phyloP scores from a whole-genome alignment of 1,284 basidiomycete species.

The Pseudomicrostroma phylloplanum region DNA sequence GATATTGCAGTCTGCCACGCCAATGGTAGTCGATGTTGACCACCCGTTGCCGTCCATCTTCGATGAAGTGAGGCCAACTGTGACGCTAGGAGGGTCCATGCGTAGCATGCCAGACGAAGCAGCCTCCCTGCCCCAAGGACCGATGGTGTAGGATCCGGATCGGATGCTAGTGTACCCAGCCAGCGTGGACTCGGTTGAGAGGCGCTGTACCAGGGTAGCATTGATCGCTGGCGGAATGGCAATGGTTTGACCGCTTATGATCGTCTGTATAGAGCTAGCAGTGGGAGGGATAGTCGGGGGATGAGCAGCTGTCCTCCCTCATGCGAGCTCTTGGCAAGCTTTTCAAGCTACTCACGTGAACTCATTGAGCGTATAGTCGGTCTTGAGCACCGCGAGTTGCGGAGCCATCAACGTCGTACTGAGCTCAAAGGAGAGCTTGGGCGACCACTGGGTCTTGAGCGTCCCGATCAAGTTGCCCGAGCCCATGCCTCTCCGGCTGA shows the following conservation, averaged over 20 bases:
- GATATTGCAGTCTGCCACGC: slow-evolving; percentile 50
- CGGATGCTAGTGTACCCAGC: slow-evolving; percentile 49
- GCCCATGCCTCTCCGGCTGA: slow-evolving; percentile 51
- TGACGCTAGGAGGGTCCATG: slow-evolving; percentile 29
- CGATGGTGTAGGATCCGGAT: slow-evolving; percentile 53
- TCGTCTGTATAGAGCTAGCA: slow-evolving; percentile 19
- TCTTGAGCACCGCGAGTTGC: slow-evolving; percentile 52
- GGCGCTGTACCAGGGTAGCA: slow-evolving; percentile 53
- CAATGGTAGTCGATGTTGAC: slow-evolving; percentile 32
- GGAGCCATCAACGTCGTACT: slow-evolving; percentile 54
- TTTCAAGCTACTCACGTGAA: slow-evolving; percentile 53
- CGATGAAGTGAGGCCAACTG: slow-evolving; percentile 39
- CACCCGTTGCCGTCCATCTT: slow-evolving; percentile 26
- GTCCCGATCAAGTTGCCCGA: slow-evolving; percentile 59
- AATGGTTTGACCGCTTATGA: slow-evolving; percentile 49
- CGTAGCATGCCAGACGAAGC: slow-evolving; percentile 16
- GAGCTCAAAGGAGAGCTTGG: slow-evolving; percentile 53
- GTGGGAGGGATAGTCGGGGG: not conserved
- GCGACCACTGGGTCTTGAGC: slow-evolving; percentile 62
- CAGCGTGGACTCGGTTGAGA: slow-evolving; percentile 35
- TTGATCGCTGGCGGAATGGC: slow-evolving; percentile 51
- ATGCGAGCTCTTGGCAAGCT: not conserved
- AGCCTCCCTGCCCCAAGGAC: slow-evolving; percentile 51
- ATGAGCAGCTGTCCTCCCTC: too few relatives aligned
- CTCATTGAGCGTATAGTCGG: slow-evolving; percentile 54